These are phyloP conservation scores for Trematosphaeria pertusa DNA, from an alignment of 2,329 filamentous ascomycete species.

Conservation along the genomic window DNA sequence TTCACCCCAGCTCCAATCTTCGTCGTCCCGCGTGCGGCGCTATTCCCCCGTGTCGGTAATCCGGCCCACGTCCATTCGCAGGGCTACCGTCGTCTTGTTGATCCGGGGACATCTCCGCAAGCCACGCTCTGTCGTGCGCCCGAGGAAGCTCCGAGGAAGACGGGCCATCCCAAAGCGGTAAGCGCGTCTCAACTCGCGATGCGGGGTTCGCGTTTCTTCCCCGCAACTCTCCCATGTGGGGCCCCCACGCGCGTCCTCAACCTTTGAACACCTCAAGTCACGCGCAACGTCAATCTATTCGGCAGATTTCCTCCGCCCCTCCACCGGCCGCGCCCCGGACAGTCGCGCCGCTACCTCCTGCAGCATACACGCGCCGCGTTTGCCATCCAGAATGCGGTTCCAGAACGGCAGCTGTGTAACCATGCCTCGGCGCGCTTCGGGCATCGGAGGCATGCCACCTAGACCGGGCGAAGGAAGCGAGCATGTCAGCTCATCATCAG, in stretches of 20 bases:
- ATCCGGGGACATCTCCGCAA: no score
- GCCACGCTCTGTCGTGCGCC: no score
- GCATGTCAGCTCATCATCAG: conserved; percentile 1
- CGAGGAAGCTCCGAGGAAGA: no score
- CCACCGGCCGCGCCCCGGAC: neutral
- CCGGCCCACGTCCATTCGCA: no score
- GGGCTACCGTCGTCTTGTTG: no score
- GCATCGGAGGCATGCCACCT: conserved; percentile 26
- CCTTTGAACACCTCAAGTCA: neutral
- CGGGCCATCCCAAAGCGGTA: conserved; percentile 5
- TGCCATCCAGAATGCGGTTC: no score
- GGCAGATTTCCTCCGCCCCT: conserved; percentile 25
- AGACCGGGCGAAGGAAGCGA: conserved; percentile 3
- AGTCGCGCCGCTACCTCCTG: neutral
- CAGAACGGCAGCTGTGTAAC: conserved; percentile 21
- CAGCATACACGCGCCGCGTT: neutral
- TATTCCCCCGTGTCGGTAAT: no score
- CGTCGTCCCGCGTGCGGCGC: no score
- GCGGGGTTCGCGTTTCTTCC: conserved; percentile 33
- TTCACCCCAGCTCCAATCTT: no score
- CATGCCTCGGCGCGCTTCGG: conserved; percentile 4
- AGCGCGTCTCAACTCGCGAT: conserved; percentile 9
- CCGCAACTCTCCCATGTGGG: conserved; percentile 27
- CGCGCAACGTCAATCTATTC: conserved; percentile 18
- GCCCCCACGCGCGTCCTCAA: conserved; percentile 16